Evolutionary conservation across 2,329 filamentous ascomycete species (phyloP).

Genomic region (Karstenula rhodostoma): DNA sequence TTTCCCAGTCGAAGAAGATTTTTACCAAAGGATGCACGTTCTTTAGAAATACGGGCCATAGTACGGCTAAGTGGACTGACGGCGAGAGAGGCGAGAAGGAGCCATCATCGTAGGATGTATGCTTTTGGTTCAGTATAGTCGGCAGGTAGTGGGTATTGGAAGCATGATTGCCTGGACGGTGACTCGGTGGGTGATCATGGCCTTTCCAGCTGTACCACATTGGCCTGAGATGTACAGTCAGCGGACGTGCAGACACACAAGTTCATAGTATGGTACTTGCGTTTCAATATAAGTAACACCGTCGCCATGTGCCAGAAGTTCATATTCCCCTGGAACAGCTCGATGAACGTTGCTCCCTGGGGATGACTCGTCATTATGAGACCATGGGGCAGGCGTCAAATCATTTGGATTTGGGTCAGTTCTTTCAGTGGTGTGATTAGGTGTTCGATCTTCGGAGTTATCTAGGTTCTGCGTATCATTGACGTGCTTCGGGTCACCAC

Average conservation of each 20-base stretch:
- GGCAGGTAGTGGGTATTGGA: background rate
- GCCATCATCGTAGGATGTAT: background rate
- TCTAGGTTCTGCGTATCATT: background rate
- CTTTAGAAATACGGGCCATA: background rate
- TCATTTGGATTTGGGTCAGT: background rate
- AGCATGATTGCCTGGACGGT: background rate
- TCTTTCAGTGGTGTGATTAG: background rate
- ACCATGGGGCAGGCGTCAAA: background rate
- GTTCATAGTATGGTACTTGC: background rate
- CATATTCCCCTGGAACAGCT: background rate
- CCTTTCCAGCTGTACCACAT: constrained; percentile 5
- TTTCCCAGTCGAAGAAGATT: constrained; percentile 1
- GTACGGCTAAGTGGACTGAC: background rate
- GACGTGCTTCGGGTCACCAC: background rate
- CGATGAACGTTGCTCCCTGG: background rate
- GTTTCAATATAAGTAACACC: constrained; percentile 1
- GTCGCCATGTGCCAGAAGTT: background rate
- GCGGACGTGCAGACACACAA: background rate
- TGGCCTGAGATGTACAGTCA: background rate
- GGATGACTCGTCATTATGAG: background rate
- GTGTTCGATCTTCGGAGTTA: background rate
- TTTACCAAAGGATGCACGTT: background rate
- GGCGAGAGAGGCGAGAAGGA: background rate
- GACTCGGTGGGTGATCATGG: background rate
- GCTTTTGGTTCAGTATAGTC: background rate